Evolutionary conservation across 2,329 filamentous ascomycete genomes (phyloP).

Genomic region (Tolypocladium ovalisporum): DNA sequence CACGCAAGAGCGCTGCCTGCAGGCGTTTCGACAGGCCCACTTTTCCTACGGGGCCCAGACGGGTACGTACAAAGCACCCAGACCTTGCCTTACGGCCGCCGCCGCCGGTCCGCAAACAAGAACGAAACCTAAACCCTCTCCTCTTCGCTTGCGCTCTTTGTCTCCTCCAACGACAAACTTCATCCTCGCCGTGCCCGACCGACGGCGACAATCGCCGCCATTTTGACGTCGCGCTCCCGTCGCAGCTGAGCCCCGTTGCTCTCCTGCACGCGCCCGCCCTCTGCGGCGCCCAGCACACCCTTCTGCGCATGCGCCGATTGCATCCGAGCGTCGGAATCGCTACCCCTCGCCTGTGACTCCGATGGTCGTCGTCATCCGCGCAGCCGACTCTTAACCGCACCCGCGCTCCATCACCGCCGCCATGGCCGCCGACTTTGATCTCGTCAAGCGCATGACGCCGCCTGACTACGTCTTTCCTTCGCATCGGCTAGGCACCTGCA

Average conservation of each 20-base stretch:
- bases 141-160: neutral
- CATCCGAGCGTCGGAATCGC: neutral
- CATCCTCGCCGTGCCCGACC: neutral
- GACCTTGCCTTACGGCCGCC: too few relatives aligned
- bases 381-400: neutral
- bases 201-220: neutral
- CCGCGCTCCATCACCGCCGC: neutral
- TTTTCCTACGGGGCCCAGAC: too few relatives aligned
- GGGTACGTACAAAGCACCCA: too few relatives aligned
- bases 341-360: neutral
- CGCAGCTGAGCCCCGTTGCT: neutral
- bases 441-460: neutral
- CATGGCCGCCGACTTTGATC: neutral
- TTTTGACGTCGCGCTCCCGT: neutral
- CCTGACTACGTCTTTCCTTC: neutral
- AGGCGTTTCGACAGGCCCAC: too few relatives aligned
- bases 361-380: neutral
- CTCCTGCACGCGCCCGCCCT: neutral
- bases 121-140: neutral
- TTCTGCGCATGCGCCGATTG: neutral
- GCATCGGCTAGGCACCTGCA: neutral
- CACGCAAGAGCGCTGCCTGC: neutral
- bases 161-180: neutral
- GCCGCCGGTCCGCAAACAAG: neutral
- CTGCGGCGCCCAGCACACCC: neutral